These are phyloP conservation scores for Fusarium mangiferae DNA, from an alignment of 2,329 filamentous ascomycete species.

Conservation along the genomic window DNA sequence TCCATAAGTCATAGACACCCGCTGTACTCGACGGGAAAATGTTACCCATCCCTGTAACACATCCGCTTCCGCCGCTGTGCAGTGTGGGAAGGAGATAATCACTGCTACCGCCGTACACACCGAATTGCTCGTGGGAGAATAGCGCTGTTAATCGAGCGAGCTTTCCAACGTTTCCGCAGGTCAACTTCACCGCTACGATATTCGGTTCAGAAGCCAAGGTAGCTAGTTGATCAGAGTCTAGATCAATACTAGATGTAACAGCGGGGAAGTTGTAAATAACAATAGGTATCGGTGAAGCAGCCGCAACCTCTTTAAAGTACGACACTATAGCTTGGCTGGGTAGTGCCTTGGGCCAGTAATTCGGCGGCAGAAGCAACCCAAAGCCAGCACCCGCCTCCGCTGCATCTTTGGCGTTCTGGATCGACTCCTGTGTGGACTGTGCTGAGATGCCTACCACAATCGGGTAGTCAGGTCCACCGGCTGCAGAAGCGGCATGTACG, in stretches of 20 bases:
- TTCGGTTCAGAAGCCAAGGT: constrained; percentile 69
- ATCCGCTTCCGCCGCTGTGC: constrained; percentile 53
- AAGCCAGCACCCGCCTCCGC: constrained; percentile 76
- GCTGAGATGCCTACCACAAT: constrained; percentile 58
- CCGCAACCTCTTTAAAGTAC: constrained; percentile 74
- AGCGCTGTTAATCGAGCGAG: constrained; percentile 66
- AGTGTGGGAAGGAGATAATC: constrained; percentile 57
- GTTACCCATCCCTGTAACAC: constrained; percentile 58
- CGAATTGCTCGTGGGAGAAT: constrained; percentile 53
- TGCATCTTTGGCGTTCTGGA: constrained; percentile 73
- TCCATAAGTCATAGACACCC: constrained; percentile 54
- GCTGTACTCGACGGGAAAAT: constrained; percentile 57
- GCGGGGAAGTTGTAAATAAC: constrained; percentile 77
- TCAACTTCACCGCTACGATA: constrained; percentile 75
- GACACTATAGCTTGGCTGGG: constrained; percentile 64
- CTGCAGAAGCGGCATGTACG: constrained; percentile 50
- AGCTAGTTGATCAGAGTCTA: constrained; percentile 71
- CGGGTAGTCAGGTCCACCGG: constrained; percentile 50
- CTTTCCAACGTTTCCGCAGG: constrained; percentile 76
- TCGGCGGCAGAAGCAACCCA: constrained; percentile 78
- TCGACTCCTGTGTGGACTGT: constrained; percentile 69
- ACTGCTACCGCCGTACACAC: constrained; percentile 56
- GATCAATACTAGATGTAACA: constrained; percentile 71
- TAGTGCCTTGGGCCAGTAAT: constrained; percentile 72
- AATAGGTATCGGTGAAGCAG: constrained; percentile 69